Evolutionary conservation across 169 alveolate species (phyloP), one percentile per base, ranked within the genome.

Genomic region (Babesia gibsoni): DNA sequence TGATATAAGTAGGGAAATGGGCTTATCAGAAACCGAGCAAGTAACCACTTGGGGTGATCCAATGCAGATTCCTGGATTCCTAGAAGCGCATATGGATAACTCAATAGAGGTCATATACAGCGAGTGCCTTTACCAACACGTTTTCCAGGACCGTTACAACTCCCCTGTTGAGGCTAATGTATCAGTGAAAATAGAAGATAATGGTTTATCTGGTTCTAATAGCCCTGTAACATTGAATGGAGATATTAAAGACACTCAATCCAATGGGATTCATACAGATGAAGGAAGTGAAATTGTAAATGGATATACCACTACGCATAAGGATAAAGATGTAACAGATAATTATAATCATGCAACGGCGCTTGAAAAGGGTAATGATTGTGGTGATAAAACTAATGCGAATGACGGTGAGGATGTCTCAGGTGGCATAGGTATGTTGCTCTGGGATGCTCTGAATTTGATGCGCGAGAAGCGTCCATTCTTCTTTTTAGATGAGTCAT

Each of bases 1-100:
- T 33, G 25, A n/a, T 0, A 39, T 52, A 0, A 3, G 35, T 30
- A 41, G 41, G 20, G 74, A 65, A 0, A 37, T 43, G 18, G 39
- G 41, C 16, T 8, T 53, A 2, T 64, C 39, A 35, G 65, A 7
- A 7, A 32, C 29, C 14, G 36, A 37, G 41, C 66, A 57, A 8
- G 20, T 59, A 32, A 57, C 72, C 16, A 23, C 52, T n/a, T 73
- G 84, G 84, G 77, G 77, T 36, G 84, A 67, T 29, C 36, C 84
- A 25, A 59, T 73, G 52, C 46, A 48, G 20, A 10, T 73, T 23
- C 54, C 12, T 0, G 84, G 84, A 14, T 63, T 59, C 39, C 9
- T 54, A 0, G 37, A 18, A n/a, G 45, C 42, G 4, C 72, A 63
- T 20, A 42, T 54, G n/a, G 33, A 49, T 18, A 63, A 48, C 33